Evolutionary conservation across 805 yeast species (phyloP).

Genomic region (Scheffersomyces coipomensis): DNA sequence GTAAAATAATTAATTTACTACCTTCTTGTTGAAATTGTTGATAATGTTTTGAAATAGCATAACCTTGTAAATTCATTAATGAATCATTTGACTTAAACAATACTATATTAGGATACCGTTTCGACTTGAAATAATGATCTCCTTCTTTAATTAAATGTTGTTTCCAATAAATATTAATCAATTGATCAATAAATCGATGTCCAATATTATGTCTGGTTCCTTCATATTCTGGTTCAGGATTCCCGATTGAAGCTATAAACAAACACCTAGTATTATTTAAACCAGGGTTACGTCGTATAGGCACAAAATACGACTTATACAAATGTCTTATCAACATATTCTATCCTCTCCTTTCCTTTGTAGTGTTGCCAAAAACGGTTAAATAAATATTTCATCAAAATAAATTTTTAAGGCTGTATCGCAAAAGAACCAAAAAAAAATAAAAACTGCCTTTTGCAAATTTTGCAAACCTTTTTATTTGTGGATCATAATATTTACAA

Average conservation of each 20-base stretch:
- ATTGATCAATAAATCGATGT: slow-evolving; percentile 47
- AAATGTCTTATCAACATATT: slow-evolving; percentile 3
- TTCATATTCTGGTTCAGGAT: slow-evolving; percentile 63
- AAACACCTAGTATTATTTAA: slow-evolving; percentile 1
- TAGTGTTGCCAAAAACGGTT: no score
- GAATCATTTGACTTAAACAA: slow-evolving; percentile 49
- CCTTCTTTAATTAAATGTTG: slow-evolving; percentile 10
- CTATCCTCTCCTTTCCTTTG: no score
- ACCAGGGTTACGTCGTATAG: slow-evolving; percentile 4
- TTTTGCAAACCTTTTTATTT: no score
- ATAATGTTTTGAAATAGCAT: slow-evolving; percentile 52
- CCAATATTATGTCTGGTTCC: slow-evolving; percentile 82
- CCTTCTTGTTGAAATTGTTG: slow-evolving; percentile 24
- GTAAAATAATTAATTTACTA: slow-evolving; percentile 52
- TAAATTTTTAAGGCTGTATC: no score
- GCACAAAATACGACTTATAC: slow-evolving; percentile 7
- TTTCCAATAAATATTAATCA: slow-evolving; percentile 22
- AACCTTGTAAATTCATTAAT: slow-evolving; percentile 73
- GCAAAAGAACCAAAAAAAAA: background rate
- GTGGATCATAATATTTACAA: no score
- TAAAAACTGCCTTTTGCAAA: no score
- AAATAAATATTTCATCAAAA: no score
- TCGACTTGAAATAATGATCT: slow-evolving; percentile 10
- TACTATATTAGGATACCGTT: slow-evolving; percentile 27
- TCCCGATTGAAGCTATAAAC: slow-evolving; percentile 61